phyloP scores from a whole-genome alignment of 805 yeast genomes.

The Candida silvicultrix region DNA sequence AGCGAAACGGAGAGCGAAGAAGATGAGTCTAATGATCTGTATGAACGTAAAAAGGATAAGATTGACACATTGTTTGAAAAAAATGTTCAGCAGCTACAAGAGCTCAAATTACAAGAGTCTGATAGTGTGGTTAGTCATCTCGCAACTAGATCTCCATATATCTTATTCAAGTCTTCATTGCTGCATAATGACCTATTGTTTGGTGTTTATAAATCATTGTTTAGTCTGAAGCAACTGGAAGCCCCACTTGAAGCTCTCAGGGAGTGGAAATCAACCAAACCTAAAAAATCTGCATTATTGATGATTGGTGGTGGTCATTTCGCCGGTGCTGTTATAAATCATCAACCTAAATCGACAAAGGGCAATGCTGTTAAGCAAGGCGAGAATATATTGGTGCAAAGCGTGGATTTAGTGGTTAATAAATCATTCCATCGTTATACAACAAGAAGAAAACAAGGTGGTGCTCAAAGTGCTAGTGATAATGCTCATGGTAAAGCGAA shows the following conservation, averaged over 20 bases:
- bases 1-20: slow-evolving; percentile 30
- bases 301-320: slow-evolving; percentile 99
- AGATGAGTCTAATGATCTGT: slow-evolving; percentile 1
- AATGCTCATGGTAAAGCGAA: slow-evolving; percentile 92
- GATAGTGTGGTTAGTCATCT: slow-evolving; percentile 40
- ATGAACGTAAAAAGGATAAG: slow-evolving; percentile 7
- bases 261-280: slow-evolving; percentile 25
- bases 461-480: slow-evolving; percentile 90
- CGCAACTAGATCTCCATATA: slow-evolving; percentile 65
- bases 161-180: slow-evolving; percentile 46
- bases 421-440: slow-evolving; percentile 94
- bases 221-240: slow-evolving; percentile 35
- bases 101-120: slow-evolving; percentile 16
- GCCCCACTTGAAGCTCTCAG: slow-evolving; percentile 47
- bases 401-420: slow-evolving; percentile 60
- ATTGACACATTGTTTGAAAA: slow-evolving; percentile 18
- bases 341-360: slow-evolving; percentile 46
- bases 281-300: slow-evolving; percentile 62
- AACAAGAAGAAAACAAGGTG: slow-evolving; percentile 96
- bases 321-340: slow-evolving; percentile 90
- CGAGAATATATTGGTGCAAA: slow-evolving; percentile 49
- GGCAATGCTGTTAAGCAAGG: slow-evolving; percentile 48
- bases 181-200: slow-evolving; percentile 43
- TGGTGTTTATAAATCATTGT: slow-evolving; percentile 63
- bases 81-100: slow-evolving; percentile 14